These are phyloP conservation scores for Trichomonas gallinae DNA, from an alignment of 208 protist species.

Conservation along the genomic window DNA sequence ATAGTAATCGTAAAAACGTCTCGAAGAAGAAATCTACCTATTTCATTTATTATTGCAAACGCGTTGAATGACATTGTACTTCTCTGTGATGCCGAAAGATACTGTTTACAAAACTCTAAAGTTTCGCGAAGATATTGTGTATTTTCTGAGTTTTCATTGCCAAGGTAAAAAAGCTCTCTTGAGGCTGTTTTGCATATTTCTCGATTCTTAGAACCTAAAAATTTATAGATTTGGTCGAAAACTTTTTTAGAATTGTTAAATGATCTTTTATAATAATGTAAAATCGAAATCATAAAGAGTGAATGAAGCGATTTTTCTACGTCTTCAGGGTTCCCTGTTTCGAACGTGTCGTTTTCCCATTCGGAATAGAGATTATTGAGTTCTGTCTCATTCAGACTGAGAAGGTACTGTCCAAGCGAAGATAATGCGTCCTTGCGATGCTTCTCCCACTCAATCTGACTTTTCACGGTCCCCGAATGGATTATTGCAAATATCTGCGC, in stretches of 20 bases:
- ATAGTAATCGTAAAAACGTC: neutral
- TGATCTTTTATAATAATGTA: neutral
- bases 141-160: neutral
- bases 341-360: neutral
- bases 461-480: neutral
- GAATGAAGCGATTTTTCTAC: neutral
- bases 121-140: neutral
- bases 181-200: neutral
- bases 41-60: neutral
- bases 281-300: neutral
- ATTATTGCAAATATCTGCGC: neutral
- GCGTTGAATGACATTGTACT: neutral
- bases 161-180: neutral
- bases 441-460: neutral
- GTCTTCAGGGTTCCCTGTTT: neutral
- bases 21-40: neutral
- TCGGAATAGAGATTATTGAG: neutral
- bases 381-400: neutral
- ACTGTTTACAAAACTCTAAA: neutral
- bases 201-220: neutral
- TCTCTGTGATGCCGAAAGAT: neutral
- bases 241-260: neutral
- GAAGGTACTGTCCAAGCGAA: neutral
- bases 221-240: neutral
- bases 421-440: neutral